Percentiles rank a stretch among this genome's conserved stretches.
These are phyloP conservation scores for Pseudozyma flocculosa DNA, from an alignment of 1,284 basidiomycete genomes.

Conservation along the genomic window DNA sequence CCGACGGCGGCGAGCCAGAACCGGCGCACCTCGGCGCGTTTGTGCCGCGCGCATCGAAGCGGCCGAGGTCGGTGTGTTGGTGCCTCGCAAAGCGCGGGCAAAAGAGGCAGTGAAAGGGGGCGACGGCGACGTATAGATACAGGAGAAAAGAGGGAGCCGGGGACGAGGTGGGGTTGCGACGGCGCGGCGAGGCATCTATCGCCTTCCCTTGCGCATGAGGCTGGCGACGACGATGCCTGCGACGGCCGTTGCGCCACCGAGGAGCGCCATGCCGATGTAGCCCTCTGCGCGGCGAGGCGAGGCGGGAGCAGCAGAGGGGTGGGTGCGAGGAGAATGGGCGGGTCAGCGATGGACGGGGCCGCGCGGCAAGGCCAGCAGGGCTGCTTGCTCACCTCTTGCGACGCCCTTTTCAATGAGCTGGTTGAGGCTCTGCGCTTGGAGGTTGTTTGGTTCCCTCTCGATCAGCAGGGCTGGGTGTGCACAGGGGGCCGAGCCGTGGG, in stretches of 20 bases:
- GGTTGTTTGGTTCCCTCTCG: conserved; percentile 88
- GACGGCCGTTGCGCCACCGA: conserved; percentile 82
- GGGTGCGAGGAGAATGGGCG: background rate
- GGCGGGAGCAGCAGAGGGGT: background rate
- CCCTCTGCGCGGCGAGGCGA: conserved; percentile 66
- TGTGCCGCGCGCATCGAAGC: no score
- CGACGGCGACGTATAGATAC: conserved; percentile 17
- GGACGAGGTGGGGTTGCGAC: background rate
- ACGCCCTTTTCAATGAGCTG: conserved; percentile 85
- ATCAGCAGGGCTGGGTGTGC: conserved; percentile 84
- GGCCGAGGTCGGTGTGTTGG: no score
- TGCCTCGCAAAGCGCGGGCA: no score
- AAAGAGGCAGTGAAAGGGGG: no score
- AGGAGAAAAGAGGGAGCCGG: background rate
- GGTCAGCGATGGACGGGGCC: background rate
- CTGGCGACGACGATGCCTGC: conserved; percentile 79
- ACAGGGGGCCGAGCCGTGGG: background rate
- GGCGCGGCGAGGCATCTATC: no score
- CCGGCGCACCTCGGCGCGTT: no score
- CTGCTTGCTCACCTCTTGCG: conserved; percentile 69
- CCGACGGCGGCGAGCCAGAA: no score
- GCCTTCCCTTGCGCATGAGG: conserved; percentile 60
- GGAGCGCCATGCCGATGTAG: conserved; percentile 90
- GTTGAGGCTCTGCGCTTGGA: conserved; percentile 85
- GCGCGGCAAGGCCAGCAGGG: background rate